Percentiles rank a stretch among this genome's conserved stretches.
These are phyloP conservation scores for Strobilomyces confusus DNA, from an alignment of 768 basidiomycete species.

Conservation along the genomic window DNA sequence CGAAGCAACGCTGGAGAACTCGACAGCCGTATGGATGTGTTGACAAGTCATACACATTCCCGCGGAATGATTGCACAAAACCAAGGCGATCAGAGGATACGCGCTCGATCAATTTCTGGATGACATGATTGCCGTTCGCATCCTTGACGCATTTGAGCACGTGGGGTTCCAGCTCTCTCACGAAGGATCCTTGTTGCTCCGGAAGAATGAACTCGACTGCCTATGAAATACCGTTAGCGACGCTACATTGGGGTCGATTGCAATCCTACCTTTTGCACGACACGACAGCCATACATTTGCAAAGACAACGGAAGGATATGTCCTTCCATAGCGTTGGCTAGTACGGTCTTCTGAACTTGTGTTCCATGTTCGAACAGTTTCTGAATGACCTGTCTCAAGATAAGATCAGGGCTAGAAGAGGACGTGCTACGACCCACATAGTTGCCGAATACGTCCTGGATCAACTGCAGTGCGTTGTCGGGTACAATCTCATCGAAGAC, in stretches of 20 bases:
- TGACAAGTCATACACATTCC: conserved; percentile 75
- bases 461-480: conserved; percentile 64
- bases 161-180: conserved; percentile 74
- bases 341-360: conserved; percentile 61
- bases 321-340: conserved; percentile 73
- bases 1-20: conserved; percentile 89
- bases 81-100: conserved; percentile 71
- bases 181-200: conserved; percentile 72
- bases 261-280: conserved; percentile 77
- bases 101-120: conserved; percentile 84
- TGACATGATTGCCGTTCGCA: conserved; percentile 92
- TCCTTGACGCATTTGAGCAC: conserved; percentile 86
- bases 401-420: conserved; percentile 5
- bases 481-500: conserved; percentile 90
- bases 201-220: conserved; percentile 78
- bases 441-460: conserved; percentile 94
- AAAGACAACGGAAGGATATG: conserved; percentile 72
- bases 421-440: conserved; percentile 54
- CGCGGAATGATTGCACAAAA: conserved; percentile 72
- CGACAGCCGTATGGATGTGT: conserved; percentile 93
- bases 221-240: conserved; percentile 36
- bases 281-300: conserved; percentile 96
- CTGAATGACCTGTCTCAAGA: conserved; percentile 70
- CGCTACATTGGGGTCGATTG: background rate
- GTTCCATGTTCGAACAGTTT: conserved; percentile 89